phyloP scores from a whole-genome alignment of 768 basidiomycete genomes.

The Hygrocybe coccinea region DNA sequence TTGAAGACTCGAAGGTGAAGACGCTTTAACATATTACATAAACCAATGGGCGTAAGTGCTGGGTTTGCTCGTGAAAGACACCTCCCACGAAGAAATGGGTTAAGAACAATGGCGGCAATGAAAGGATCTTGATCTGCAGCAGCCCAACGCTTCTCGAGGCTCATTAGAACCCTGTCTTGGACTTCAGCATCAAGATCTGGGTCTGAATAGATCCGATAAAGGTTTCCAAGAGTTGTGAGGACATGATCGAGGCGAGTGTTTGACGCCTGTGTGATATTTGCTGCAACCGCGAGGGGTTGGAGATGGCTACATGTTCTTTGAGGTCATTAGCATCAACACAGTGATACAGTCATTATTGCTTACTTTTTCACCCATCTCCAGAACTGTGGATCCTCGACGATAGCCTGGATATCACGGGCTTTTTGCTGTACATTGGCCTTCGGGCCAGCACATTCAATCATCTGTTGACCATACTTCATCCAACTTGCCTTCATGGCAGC shows the following conservation, averaged over 20 bases:
- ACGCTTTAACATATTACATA: slow-evolving; percentile 6
- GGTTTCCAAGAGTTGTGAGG: slow-evolving; percentile 20
- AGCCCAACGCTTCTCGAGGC: slow-evolving; percentile 25
- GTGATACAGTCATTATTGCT: not conserved
- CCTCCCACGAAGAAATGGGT: slow-evolving; percentile 18
- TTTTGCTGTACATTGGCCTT: slow-evolving; percentile 3
- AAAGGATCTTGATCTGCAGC: slow-evolving; percentile 29
- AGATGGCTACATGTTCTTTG: slow-evolving; percentile 11
- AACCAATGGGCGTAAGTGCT: not conserved
- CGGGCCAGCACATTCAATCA: slow-evolving; percentile 9
- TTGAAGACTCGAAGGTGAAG: slow-evolving; percentile 11
- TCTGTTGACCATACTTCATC: slow-evolving; percentile 2
- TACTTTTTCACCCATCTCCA: slow-evolving; percentile 14
- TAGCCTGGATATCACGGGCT: slow-evolving; percentile 8
- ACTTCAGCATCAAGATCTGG: slow-evolving; percentile 15
- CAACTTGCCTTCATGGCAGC: slow-evolving; percentile 5
- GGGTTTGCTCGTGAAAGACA: not conserved
- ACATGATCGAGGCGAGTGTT: slow-evolving; percentile 14
- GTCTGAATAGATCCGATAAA: slow-evolving; percentile 18
- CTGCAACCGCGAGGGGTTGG: slow-evolving; percentile 24
- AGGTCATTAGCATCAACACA: not conserved
- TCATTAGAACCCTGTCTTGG: slow-evolving; percentile 10
- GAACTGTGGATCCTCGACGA: no score
- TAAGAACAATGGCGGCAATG: slow-evolving; percentile 26
- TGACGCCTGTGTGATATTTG: slow-evolving; percentile 22